Conservation (phyloP, 1,284 basidiomycete genomes). For the Tilletia setariae region DNA sequence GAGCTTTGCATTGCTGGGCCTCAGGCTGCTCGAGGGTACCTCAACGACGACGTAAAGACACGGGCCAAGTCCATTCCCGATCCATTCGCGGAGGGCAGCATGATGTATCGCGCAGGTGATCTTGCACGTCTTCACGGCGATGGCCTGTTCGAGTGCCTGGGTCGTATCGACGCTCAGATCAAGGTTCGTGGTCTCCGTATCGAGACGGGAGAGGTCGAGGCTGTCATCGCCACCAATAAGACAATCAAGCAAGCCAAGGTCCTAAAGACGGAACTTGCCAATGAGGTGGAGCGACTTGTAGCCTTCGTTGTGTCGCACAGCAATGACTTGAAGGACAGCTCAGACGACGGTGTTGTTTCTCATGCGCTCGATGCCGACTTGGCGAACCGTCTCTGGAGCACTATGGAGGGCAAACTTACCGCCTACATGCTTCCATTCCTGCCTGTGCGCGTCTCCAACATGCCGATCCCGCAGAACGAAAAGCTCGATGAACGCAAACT, state of each 20-base stretch:
- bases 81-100: slow-evolving; percentile 19
- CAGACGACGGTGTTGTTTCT: too few species aligned
- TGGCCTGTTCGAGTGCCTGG: slow-evolving; percentile 47
- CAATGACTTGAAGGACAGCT: not conserved
- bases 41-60: slow-evolving; percentile 18
- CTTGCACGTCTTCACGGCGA: slow-evolving; percentile 35
- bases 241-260: not conserved
- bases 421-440: not conserved
- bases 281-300: not conserved
- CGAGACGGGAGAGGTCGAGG: slow-evolving; percentile 45
- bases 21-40: slow-evolving; percentile 43
- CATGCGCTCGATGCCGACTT: not conserved
- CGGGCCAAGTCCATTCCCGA: slow-evolving; percentile 25
- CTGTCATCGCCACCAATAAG: not conserved
- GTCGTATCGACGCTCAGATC: too few species aligned
- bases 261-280: not conserved
- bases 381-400: not conserved
- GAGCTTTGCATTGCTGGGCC: slow-evolving; percentile 44
- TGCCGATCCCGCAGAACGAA: not conserved
- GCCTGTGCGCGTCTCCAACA: not conserved
- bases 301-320: not conserved
- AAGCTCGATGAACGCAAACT: not conserved
- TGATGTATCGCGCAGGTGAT: slow-evolving; percentile 47
- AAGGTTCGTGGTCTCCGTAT: slow-evolving; percentile 49
- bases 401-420: not conserved